A percentile compares a stretch with the other conserved stretches of the same genome.
These are phyloP conservation scores for Sugiyamaella pinicola DNA, from an alignment of 1,139 yeast species.

Conservation along the genomic window DNA sequence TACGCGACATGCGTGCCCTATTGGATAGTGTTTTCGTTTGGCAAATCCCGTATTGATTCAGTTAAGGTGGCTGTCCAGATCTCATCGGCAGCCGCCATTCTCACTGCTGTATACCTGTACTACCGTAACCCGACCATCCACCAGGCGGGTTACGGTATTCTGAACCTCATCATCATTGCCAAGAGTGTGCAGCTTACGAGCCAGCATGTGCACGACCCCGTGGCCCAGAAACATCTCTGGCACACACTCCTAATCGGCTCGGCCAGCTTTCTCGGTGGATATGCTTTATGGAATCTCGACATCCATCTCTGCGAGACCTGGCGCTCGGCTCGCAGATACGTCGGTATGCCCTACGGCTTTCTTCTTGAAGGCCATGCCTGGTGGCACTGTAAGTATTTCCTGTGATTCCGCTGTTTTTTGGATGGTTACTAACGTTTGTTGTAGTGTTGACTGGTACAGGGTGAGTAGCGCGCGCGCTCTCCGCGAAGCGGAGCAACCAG, in stretches of 20 bases:
- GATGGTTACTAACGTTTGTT: constrained; percentile 13
- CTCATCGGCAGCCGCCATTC: constrained; percentile 51
- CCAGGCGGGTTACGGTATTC: constrained; percentile 71
- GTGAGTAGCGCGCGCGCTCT: constrained; percentile 11
- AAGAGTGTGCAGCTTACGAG: constrained; percentile 56
- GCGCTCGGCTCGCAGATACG: constrained; percentile 59
- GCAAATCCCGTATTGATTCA: constrained; percentile 47
- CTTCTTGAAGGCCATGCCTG: constrained; percentile 93
- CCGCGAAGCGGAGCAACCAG: too few species aligned
- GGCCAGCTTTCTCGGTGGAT: constrained; percentile 69
- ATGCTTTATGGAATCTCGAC: constrained; percentile 82
- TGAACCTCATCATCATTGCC: constrained; percentile 63
- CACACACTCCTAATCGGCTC: constrained; percentile 63
- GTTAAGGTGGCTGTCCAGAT: constrained; percentile 39
- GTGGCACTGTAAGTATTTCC: constrained; percentile 74
- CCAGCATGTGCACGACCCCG: constrained; percentile 52
- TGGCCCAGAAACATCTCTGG: constrained; percentile 53
- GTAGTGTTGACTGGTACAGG: constrained; percentile 75
- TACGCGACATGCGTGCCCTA: constrained; percentile 95
- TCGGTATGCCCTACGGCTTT: constrained; percentile 90
- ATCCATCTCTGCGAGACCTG: constrained; percentile 74
- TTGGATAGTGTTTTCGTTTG: constrained; percentile 82
- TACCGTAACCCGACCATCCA: constrained; percentile 85
- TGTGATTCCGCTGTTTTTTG: constrained; percentile 5
- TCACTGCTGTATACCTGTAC: constrained; percentile 64